Conservation (phyloP, 73 alveolate species). For the Symbiodinium pilosum region DNA sequence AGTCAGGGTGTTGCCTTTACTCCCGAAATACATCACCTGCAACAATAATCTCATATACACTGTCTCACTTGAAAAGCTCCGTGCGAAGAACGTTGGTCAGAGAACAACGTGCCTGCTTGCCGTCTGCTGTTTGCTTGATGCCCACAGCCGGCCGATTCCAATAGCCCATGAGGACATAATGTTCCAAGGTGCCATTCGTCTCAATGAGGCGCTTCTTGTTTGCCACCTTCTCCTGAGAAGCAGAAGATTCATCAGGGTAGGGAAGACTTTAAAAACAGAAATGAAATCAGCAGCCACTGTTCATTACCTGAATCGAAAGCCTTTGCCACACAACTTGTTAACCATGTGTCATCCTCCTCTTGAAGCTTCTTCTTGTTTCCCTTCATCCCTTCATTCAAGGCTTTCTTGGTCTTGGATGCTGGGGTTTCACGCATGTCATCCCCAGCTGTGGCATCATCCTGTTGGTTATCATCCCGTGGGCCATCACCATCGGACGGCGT, state of each 20-base stretch:
- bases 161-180: background rate
- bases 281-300: background rate
- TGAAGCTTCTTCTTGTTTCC: too few species aligned
- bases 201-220: background rate
- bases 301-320: background rate
- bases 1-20: background rate
- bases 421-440: background rate
- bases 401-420: background rate
- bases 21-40: background rate
- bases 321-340: too few species aligned
- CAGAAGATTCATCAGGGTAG: too few species aligned
- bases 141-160: background rate
- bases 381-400: background rate
- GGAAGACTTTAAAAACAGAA: too few species aligned
- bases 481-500: background rate
- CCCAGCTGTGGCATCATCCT: background rate
- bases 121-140: background rate
- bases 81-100: too few species aligned
- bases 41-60: too few species aligned
- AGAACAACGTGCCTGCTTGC: background rate
- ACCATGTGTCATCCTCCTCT: too few species aligned
- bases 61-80: background rate
- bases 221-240: background rate
- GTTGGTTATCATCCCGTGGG: too few species aligned
- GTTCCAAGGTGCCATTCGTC: background rate